Evolutionary conservation across 1,284 basidiomycete species (phyloP).

Genomic region (Tilletia horrida): DNA sequence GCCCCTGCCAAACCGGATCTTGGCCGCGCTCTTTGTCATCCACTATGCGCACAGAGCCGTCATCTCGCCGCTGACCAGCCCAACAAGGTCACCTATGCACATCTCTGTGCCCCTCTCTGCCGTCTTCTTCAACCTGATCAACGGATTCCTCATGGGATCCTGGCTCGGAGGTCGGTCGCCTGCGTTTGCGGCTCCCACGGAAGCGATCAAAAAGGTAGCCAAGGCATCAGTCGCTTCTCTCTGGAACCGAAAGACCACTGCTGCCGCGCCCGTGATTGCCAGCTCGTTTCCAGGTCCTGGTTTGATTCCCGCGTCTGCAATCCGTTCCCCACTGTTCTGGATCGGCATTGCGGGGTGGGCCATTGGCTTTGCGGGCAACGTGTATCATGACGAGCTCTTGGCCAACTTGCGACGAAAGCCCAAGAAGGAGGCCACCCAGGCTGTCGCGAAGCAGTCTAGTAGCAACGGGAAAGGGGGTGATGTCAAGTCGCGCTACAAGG

Average conservation of each 20-base stretch:
- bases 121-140: constrained; percentile 69
- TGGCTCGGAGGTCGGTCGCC: constrained; percentile 57
- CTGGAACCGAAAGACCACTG: constrained; percentile 1
- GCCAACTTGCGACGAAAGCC: constrained; percentile 63
- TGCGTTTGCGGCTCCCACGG: constrained; percentile 29
- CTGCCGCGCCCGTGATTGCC: constrained; percentile 36
- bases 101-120: constrained; percentile 65
- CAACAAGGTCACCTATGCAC: constrained; percentile 74
- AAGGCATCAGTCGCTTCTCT: neutral
- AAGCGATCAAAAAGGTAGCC: constrained; percentile 1
- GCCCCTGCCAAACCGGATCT: constrained; percentile 61
- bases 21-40: constrained; percentile 65
- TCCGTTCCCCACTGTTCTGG: constrained; percentile 60
- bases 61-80: constrained; percentile 75
- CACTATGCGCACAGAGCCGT: constrained; percentile 84
- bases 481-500: constrained; percentile 61
- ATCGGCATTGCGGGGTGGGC: constrained; percentile 67
- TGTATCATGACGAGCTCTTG: constrained; percentile 82
- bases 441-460: constrained; percentile 11
- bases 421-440: neutral
- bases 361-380: constrained; percentile 71
- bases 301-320: constrained; percentile 31
- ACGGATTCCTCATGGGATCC: constrained; percentile 68
- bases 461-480: neutral
- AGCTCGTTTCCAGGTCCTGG: constrained; percentile 39